Conservation (phyloP, 352 stramenopile genomes). For the Phytopythium montanum region DNA sequence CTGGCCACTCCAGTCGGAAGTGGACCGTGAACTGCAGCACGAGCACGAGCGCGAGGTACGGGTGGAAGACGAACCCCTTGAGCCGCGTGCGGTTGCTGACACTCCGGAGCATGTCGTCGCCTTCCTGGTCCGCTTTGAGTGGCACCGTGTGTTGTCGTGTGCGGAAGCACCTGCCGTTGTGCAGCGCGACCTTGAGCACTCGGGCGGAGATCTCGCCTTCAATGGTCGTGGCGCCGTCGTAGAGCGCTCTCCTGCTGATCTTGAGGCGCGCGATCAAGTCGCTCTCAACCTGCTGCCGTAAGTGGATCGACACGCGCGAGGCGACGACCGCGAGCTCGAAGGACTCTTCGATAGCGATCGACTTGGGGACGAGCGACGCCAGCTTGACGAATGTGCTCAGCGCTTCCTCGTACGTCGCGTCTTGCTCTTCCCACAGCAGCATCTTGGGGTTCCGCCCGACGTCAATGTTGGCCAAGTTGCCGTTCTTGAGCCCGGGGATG, state of each 20-base stretch:
- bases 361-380: conserved; percentile 55
- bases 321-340: conserved; percentile 57
- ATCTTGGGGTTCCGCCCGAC: conserved; percentile 63
- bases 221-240: conserved; percentile 44
- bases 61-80: conserved; percentile 72
- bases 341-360: conserved; percentile 47
- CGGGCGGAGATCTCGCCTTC: conserved; percentile 68
- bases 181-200: conserved; percentile 80
- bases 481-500: conserved; percentile 70
- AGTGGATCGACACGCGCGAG: conserved; percentile 54
- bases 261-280: conserved; percentile 58
- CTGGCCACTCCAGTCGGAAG: conserved; percentile 68
- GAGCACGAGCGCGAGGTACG: conserved; percentile 78
- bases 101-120: conserved; percentile 63
- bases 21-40: conserved; percentile 86
- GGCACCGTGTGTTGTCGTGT: conserved; percentile 60
- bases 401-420: conserved; percentile 43
- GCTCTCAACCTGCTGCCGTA: conserved; percentile 66
- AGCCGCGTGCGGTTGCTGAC: conserved; percentile 49
- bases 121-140: conserved; percentile 60
- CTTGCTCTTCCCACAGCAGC: conserved; percentile 38
- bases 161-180: conserved; percentile 86
- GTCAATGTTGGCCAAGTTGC: conserved; percentile 68
- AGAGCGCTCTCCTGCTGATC: conserved; percentile 55
- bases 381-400: conserved; percentile 57